Base-by-base conservation (phyloP, 805 yeast species). In the Saccharomycopsis selenospora region DNA sequence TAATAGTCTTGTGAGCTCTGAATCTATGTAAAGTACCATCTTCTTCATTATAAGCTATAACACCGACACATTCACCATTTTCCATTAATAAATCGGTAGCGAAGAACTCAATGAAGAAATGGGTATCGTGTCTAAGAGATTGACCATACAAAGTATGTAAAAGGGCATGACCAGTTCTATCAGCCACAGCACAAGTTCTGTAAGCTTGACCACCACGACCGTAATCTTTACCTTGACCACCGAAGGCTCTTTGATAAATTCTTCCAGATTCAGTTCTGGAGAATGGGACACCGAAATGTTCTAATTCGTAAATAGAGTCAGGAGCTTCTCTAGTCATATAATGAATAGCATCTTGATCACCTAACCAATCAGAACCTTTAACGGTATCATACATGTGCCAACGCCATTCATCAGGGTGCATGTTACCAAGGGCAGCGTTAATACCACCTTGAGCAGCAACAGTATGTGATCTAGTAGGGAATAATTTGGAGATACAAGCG, bases 331-430 rank as follows among this genome's bases (percentile, higher is more conserved):
- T 82, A 50, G 99, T 91, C 99, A 91, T 91, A 73, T 91, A 91
- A 72, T 91, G 98, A 65, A 93, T 91, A 48, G 98, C 96, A 65
- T 91, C 99, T 73, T 91, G 99, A 71, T 91, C 99, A 64, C 99
- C 99, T 55, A 91, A 80, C 99, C 99, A 91, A 72, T 91, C 99
- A 7, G 97, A 89, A 56, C 99, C 99, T 73, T 91, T 91, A 60
- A 91, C 98, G 61, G 99, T 91, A 66, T 91, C 99, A 71, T 93
- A 91, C 97, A 91, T 90, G 70, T 91, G 99, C 97, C 98, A 93
- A 69, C 87, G 95, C 99, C 99, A 91, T 73, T 90, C 90, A 69
- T 91, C 99, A 59, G 79, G 76, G 73, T 93, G 98, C 96, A 91
- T 91, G 76, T 91, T 91, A 59, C 98, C 99, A 57, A 91, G 76